These are phyloP conservation scores for Cladosporium halotolerans DNA, from an alignment of 2,329 filamentous ascomycete species.

Conservation along the genomic window DNA sequence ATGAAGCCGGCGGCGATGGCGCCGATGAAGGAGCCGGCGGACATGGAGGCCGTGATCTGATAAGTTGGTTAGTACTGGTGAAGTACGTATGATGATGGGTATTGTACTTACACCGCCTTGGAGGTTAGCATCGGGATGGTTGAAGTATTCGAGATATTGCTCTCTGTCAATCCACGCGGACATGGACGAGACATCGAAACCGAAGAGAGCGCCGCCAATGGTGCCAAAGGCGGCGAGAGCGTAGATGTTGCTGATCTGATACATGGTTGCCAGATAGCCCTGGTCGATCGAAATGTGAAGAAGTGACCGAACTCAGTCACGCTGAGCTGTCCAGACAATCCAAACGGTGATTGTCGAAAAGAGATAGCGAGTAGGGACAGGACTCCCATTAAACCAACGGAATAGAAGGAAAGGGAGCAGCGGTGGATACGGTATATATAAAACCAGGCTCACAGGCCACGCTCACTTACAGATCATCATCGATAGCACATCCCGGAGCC, in stretches of 20 bases:
- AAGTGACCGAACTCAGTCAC: no score
- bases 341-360: no score
- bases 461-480: background rate
- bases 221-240: slow-evolving; percentile 52
- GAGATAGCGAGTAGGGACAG: no score
- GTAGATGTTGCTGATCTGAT: slow-evolving; percentile 51
- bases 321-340: no score
- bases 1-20: slow-evolving; percentile 53
- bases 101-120: slow-evolving; percentile 47
- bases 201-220: slow-evolving; percentile 64
- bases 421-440: no score
- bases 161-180: slow-evolving; percentile 46
- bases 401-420: no score
- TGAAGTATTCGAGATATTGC: slow-evolving; percentile 63
- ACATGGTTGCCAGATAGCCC: slow-evolving; percentile 1
- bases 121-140: slow-evolving; percentile 45
- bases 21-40: slow-evolving; percentile 62
- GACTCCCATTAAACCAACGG: no score
- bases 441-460: no score
- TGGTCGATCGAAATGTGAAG: no score
- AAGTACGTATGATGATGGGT: background rate
- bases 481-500: background rate
- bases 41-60: slow-evolving; percentile 60
- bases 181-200: slow-evolving; percentile 75
- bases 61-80: background rate